Evolutionary conservation across 202 grass and related monocot genomes (phyloP).

Genomic region (Carex sylvatica): DNA sequence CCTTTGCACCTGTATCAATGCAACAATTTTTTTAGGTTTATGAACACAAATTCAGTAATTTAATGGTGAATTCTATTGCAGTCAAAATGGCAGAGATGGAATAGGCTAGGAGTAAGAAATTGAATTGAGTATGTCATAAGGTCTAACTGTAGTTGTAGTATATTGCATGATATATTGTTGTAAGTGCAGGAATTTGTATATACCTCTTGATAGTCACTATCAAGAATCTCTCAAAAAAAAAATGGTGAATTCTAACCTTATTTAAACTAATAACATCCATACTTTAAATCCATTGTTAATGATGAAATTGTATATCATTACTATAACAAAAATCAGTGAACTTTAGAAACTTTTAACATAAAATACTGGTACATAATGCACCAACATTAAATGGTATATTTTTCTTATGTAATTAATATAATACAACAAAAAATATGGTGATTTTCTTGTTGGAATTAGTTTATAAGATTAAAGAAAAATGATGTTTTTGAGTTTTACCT

Average conservation of each 20-base stretch:
- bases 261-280: background rate
- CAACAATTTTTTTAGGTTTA: background rate
- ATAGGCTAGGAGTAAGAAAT: no score
- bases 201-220: no score
- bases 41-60: background rate
- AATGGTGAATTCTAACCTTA: background rate
- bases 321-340: background rate
- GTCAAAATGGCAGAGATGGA: no score
- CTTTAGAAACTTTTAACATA: background rate
- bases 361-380: background rate
- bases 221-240: no score
- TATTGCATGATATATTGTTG: no score
- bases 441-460: background rate
- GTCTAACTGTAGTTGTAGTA: no score
- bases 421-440: background rate
- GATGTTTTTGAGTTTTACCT: slow-evolving; percentile 32
- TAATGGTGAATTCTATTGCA: no score
- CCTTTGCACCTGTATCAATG: slow-evolving; percentile 55
- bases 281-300: background rate
- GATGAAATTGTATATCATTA: background rate
- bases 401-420: background rate
- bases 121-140: no score
- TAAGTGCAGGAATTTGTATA: no score
- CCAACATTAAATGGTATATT: background rate
- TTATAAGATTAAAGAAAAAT: background rate